Conservation (phyloP, 371 early-diverging fungal genomes). For the Mortierella sp. region DNA sequence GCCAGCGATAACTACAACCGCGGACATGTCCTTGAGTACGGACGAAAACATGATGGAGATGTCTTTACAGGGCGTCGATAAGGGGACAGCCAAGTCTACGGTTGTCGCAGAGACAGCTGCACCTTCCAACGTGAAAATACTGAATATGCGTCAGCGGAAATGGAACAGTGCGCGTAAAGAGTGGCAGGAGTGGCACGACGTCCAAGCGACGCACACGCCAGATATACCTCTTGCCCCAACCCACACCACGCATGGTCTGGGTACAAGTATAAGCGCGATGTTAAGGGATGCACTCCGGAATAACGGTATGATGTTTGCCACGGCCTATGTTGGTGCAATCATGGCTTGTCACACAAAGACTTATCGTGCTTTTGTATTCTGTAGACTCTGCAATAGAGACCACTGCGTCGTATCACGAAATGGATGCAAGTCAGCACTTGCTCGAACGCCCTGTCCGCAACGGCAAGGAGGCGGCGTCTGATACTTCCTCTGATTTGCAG, state of each 20-base stretch:
- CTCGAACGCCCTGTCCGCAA: not conserved
- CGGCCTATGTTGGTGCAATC: no score
- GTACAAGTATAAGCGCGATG: not conserved
- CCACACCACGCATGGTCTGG: not conserved
- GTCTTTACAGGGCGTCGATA: not conserved
- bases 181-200: slow-evolving; percentile 56
- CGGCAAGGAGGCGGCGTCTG: slow-evolving; percentile 1
- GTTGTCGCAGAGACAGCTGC: not conserved
- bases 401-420: not conserved
- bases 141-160: slow-evolving; percentile 46
- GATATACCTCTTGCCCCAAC: not conserved
- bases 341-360: no score
- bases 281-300: not conserved
- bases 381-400: not conserved
- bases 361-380: not conserved
- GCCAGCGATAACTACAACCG: not conserved
- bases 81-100: not conserved
- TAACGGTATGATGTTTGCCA: slow-evolving; percentile 9
- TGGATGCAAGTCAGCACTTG: not conserved
- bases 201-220: slow-evolving; percentile 33
- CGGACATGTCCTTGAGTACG: slow-evolving; percentile 18
- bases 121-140: slow-evolving; percentile 12
- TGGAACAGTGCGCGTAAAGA: slow-evolving; percentile 48
- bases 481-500: not conserved
- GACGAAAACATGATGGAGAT: slow-evolving; percentile 2